A percentile compares a stretch with the other conserved stretches of the same genome.
Evolutionary conservation across 2,329 filamentous ascomycete species (phyloP).

Genomic region (Aspergillus pseudoterreus): DNA sequence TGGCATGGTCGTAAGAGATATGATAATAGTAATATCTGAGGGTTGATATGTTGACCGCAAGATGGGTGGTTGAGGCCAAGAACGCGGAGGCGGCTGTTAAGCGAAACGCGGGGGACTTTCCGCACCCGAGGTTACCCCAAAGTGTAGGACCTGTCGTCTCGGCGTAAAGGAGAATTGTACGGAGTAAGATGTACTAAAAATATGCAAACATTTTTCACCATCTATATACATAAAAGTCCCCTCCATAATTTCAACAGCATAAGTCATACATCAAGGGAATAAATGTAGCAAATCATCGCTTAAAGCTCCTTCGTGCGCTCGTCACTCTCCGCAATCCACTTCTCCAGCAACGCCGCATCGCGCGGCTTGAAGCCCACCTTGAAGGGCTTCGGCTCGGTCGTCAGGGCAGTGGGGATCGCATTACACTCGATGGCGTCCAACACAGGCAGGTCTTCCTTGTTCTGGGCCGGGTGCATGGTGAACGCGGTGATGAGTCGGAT

Average conservation of each 20-base stretch:
- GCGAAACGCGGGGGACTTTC: conserved; percentile 1
- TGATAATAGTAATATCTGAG: too few species aligned
- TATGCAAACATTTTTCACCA: neutral
- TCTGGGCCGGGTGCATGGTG: conserved; percentile 48
- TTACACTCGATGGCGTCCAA: conserved; percentile 58
- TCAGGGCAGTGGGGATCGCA: conserved; percentile 54
- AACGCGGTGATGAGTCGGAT: conserved; percentile 59
- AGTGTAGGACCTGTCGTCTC: neutral
- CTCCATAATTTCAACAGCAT: neutral
- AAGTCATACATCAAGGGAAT: neutral
- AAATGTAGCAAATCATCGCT: conserved; percentile 4
- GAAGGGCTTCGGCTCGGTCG: conserved; percentile 61
- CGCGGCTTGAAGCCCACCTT: conserved; percentile 55
- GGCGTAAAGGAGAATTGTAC: neutral
- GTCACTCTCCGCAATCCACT: conserved; percentile 54
- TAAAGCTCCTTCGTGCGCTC: conserved; percentile 49
- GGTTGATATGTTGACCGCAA: too few species aligned
- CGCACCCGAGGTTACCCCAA: neutral
- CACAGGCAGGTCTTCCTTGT: conserved; percentile 49
- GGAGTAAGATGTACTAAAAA: neutral
- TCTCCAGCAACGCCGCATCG: conserved; percentile 42
- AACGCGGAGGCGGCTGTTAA: too few species aligned
- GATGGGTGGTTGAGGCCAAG: too few species aligned
- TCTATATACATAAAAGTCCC: conserved; percentile 2
- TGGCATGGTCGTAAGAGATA: too few species aligned